Evolutionary conservation across 352 stramenopile genomes (phyloP), one percentile per base, ranked within the genome.

Genomic region (Pythium chondricola): DNA sequence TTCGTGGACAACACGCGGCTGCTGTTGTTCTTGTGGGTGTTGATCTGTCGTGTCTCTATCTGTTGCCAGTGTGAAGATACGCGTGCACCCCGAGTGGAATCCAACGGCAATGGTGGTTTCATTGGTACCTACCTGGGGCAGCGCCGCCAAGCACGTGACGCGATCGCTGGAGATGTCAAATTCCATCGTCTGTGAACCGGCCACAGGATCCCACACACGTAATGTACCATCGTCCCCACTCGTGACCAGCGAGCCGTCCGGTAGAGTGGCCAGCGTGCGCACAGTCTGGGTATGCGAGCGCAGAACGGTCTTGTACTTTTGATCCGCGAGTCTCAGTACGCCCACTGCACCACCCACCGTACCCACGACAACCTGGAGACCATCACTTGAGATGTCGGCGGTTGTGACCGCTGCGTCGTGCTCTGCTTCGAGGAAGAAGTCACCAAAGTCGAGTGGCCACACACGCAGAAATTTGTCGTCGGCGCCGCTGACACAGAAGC

Each of bases 371-470:
- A 96, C 70, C 43, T 74, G 71, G 33, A 95, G 74, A 1, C 89
- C 87, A 31, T 96, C 86, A 6, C 47, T 48, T 1, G 79, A 92
- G 2, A 96, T 69, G 48, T 89, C 69, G 7, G 88, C 66, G 6
- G 56, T 68, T 5, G 57, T 59, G 4, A 97, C 83, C 0, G 72
- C 46, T 1, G 67, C 67, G 33, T 96, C 84, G 43, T 96, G 83
- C 18, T 85, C 65, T 17, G 85, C 89, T 59, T 97, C 89, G 24
- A 97, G 58, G 53, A 96, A 93, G 56, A 93, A 97, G 56, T 96
- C 85, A 13, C 72, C 73, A 48, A 97, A 97, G 61, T 96, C 88
- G 1, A 96, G 61, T 8, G 89, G 85, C 89, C 89, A 97, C 48
- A 97, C 79, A 1, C 89, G 82, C 11, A 97, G 56, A 48, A 82